Base-by-base conservation (phyloP, 352 stramenopile species). In the Globisporangium ultimum region DNA sequence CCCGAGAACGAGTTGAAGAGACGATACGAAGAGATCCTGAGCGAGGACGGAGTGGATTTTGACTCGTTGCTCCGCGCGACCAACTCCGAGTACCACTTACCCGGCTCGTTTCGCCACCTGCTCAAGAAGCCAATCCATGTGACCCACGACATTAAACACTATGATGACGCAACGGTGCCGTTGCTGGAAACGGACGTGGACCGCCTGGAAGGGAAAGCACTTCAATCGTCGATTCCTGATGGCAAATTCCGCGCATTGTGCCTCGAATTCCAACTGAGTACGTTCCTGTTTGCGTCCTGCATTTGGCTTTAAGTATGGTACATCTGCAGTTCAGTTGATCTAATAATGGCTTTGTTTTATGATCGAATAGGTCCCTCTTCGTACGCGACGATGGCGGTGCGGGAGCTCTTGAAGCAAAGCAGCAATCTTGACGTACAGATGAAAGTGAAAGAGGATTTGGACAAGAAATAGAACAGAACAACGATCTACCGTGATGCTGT, bases 401-500 rank as follows among this genome's bases (percentile, higher is more conserved):
- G 97, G 54, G 97, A 99, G 66, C 67, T 99, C n/a, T 95, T 97
- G 61, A 98, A 98, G 71, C 84, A 88, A 66, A 97, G 68, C 70
- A 98, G 69, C 76, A 97, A 74, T 55, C 66, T 82, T 21, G 71
- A 88, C 53, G 80, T 88, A 34, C 61, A 67, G 34, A 81, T 77
- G 74, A 74, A 89, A 58, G 60, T 78, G 3, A 58, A 60, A 12
- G 68, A 80, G 20, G 56, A 61, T 6, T 58, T 57, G 62, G 18
- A 41, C 49, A 45, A 21, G 41, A 41, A 61, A 40, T 36, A 36
- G 28, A 36, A 36, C 9, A 36, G 28, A 36, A 36, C 28, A 36
- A 10, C 28, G 4, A 36, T 36, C 28, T 36, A 36, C 28, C 28
- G 8, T 36, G 28, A 36, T 36, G 28, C 28, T 36, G 28, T 36